Evolutionary conservation across 441 rosid genomes (phyloP), one percentile per base, ranked within the genome.

Genomic region (Pelargonium cotyledonis): DNA sequence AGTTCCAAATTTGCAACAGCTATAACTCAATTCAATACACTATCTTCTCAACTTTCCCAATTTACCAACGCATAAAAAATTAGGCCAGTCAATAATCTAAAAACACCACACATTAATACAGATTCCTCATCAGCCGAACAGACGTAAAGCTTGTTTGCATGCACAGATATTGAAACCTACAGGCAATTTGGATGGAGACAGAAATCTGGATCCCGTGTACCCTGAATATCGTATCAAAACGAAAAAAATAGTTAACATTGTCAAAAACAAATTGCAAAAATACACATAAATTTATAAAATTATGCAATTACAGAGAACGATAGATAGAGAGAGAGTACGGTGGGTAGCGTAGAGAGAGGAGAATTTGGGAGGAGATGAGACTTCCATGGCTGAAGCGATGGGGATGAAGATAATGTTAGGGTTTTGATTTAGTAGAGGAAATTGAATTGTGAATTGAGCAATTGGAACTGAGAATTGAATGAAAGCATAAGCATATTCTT

Each of bases 281-380:
- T 60, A 60, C 11, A 8, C 63, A 19, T 1, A 21, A 3, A 53
- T 6, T n/a, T 7, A 53, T 53, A 7, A 58, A 58, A 21, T 5
- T 60, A 21, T 21, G 63, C 5, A 8, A 60, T 21, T 60, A 60
- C 57, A 40, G 9, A 40, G 44, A 38, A 0, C 4, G 16, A 58
- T 31, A 58, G 63, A 16, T 11, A 0, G n/a, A 8, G 31, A 10
- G 6, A 21, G 9, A 60, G 31, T 60, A 60, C 63, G 63, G 21
- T 60, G 23, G 6, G 63, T 35, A 60, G 63, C 63, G 23, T 60
- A 29, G 35, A 60, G 63, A 60, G 35, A 60, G 63, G 26, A 60
- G 63, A 60, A 60, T 23, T 60, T 60, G 63, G 63, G 63, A 19
- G 63, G 63, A 60, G 63, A 60, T 7, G 63, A 60, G 31, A 60